Base-by-base conservation (phyloP, 106 monocot genomes). In the Platanthera guangdongensis region DNA sequence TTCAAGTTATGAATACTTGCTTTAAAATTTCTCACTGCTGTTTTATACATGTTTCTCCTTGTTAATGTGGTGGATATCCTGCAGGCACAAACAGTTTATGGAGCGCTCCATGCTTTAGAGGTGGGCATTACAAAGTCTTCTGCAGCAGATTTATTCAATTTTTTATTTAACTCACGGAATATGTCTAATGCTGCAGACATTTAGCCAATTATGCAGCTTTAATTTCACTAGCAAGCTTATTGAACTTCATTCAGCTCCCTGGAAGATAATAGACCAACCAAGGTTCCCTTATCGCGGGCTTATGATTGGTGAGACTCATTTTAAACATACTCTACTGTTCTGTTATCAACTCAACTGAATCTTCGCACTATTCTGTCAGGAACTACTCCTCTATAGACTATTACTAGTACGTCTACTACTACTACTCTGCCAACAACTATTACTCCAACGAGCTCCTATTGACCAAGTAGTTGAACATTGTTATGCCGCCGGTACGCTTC, bases 41-140 rank as follows among this genome's bases (percentile, higher is more conserved):
- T 45, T 51, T 57, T n/a, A 18, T 69, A 47, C 4, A 81, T 71
- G 48, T 25, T 49, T n/a, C 52, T 47, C 9, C 28, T 49, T 73
- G 46, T 65, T 81, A 76, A 71, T 51, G 1, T 71, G 57, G 4
- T 50, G 39, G 57, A 50, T 69, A n/a, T 77, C 51, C 78, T 87
- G 79, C 82, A 96, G 96, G 91, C 96, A 84, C 82, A 84, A 60
- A 96, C 93, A 68, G 85, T 96, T 83, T 96, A 81, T 82, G 96
- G 96, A 80, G 96, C 93, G 74, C 91, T 96, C 77, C 87, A 96
- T 89, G 93, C 89, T 70, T 82, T 96, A 14, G 83, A 96, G 91
- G 93, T 96, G 39, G 39, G 39, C 39, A 75, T 5, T 70, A 62
- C 14, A 22, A 9, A 63, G 16, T 46, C n/a, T 80, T 10, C 7